A percentile compares a stretch with the other conserved stretches of the same genome.
phyloP scores from a whole-genome alignment of 371 early-diverging fungal genomes.

The Gilbertella persicaria region DNA sequence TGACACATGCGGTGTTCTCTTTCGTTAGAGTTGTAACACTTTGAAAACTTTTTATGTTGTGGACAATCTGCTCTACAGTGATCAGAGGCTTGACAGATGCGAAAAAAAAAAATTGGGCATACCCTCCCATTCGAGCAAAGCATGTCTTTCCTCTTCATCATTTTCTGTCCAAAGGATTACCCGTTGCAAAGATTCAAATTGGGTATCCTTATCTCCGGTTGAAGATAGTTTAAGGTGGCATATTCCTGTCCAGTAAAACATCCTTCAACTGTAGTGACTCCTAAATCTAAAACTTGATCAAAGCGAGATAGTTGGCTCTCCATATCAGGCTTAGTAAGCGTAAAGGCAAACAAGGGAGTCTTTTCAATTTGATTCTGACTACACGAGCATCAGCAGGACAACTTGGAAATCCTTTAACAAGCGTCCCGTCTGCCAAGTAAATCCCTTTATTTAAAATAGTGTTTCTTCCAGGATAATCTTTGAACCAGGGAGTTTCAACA shows the following conservation, averaged over 20 bases:
- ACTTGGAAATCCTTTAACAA: neutral
- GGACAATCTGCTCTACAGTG: too few relatives aligned
- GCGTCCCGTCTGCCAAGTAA: neutral
- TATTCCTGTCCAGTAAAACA: too few relatives aligned
- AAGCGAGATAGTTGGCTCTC: too few relatives aligned
- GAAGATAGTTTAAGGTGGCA: too few relatives aligned
- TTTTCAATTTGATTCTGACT: neutral
- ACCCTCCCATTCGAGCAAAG: neutral
- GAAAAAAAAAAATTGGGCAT: slow-evolving; percentile 5
- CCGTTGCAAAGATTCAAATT: too few relatives aligned
- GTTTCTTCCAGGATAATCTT: neutral
- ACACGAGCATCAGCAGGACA: neutral
- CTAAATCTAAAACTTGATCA: too few relatives aligned
- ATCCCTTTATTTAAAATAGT: neutral
- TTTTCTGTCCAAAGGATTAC: neutral
- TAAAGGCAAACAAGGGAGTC: neutral
- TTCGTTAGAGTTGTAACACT: slow-evolving; percentile 2
- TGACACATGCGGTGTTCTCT: too few relatives aligned
- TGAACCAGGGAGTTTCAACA: neutral
- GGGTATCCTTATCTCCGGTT: too few relatives aligned
- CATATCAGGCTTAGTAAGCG: neutral
- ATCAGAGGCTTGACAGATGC: neutral
- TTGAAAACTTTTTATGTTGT: neutral
- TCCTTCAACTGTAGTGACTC: too few relatives aligned
- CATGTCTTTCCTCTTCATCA: neutral